Conservation (phyloP, 1,284 basidiomycete species). For the Puccinia hordei region DNA sequence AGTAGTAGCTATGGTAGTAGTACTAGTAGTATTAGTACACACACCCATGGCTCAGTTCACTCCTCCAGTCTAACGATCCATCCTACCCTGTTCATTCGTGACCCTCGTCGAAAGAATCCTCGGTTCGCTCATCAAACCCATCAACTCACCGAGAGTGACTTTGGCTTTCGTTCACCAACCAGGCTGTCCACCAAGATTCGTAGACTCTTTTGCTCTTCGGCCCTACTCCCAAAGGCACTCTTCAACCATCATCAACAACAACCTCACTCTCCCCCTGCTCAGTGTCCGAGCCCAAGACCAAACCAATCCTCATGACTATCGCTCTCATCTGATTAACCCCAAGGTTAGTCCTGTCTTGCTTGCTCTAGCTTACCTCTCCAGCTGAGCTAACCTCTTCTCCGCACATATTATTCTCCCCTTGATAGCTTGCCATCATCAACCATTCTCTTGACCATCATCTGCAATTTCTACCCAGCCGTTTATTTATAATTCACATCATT, state of each 20-base stretch:
- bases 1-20: background rate
- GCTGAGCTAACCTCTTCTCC: no score
- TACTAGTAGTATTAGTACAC: no score
- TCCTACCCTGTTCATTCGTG: constrained; percentile 18
- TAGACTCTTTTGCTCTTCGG: background rate
- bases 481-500: no score
- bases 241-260: background rate
- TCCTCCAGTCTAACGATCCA: constrained; percentile 9
- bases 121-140: background rate
- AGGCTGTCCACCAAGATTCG: constrained; percentile 23
- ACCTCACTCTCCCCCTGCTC: background rate
- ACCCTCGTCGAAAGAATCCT: background rate
- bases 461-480: no score
- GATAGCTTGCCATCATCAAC: no score
- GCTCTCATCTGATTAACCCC: no score
- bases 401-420: no score
- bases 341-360: background rate
- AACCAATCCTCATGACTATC: no score
- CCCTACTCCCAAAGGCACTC: background rate
- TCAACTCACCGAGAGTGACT: constrained; percentile 26
- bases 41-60: background rate
- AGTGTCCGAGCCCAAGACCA: no score
- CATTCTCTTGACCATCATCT: no score
- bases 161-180: constrained; percentile 6
- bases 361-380: no score